Base-by-base conservation (phyloP, 2,329 filamentous ascomycete genomes). In the Nothomitra cinnamomea region DNA sequence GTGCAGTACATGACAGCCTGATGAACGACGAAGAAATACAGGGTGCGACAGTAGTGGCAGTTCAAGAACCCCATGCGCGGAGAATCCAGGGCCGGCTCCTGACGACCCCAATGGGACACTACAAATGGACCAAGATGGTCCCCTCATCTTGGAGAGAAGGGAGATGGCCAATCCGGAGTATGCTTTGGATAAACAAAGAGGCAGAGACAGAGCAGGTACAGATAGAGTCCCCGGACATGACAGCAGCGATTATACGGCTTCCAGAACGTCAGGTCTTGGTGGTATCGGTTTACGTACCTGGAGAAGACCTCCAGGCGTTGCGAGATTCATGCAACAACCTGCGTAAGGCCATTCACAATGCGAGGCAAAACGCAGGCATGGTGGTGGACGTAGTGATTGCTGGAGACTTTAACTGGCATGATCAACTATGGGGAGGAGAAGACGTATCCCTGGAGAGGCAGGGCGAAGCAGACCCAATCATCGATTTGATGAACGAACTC, bases 91-190 rank as follows among this genome's bases (percentile, higher is more conserved):
- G 35, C 35, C 35, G 35, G 15, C 35, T 61, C 38, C 57, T 61
- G 52, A 59, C 56, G 22, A 58, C 56, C 42, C 58, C 53, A 41
- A 60, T 60, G 41, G 56, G 53, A 58, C 54, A 60, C 56, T 45
- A 60, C 40, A 61, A 58, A 54, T 61, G 51, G 57, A 60, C 52
- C 17, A 60, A 60, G 53, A 60, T 59, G 48, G 53, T 59, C 24
- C 58, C 55, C 35, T 58, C 53, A 17, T 51, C 53, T 15, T 59
- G 32, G 51, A 60, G 35, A 38, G 35, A 38, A 38, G 35, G 35
- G 7, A 38, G 35, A 38, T 38, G 35, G n/a, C 22, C 35, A 38
- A 38, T 38, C 15, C 35, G 57, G 15, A 38, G n/a, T n/a, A n/a
- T n/a, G n/a, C n/a, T n/a, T n/a, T n/a, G n/a, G n/a, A n/a, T n/a